These are phyloP conservation scores for Lasiodiplodia hormozganensis DNA, from an alignment of 2,329 filamentous ascomycete genomes.

Conservation along the genomic window DNA sequence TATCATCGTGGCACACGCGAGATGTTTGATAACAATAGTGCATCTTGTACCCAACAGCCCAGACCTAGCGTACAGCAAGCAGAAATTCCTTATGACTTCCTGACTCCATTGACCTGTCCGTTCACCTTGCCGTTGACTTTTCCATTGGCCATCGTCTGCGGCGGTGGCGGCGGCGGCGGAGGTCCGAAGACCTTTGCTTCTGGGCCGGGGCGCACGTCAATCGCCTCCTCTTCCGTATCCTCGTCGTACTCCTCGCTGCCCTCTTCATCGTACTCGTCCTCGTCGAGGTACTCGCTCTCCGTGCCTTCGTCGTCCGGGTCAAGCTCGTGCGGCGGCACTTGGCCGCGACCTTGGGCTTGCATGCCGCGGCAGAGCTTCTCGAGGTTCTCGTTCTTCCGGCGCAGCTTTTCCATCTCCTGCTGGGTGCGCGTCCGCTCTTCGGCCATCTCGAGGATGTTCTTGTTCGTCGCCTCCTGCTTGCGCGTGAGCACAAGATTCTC, in stretches of 20 bases:
- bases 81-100: conserved; percentile 26
- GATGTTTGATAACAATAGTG: not conserved
- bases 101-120: conserved; percentile 47
- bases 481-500: conserved; percentile 91
- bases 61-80: conserved; percentile 27
- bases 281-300: conserved; percentile 51
- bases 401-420: conserved; percentile 78
- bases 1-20: not conserved
- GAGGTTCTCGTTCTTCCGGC: conserved; percentile 87
- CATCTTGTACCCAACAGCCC: conserved; percentile 18
- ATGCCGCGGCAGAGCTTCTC: conserved; percentile 95
- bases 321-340: conserved; percentile 60
- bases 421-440: conserved; percentile 83
- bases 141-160: conserved; percentile 41
- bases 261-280: conserved; percentile 52
- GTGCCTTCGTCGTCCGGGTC: conserved; percentile 64
- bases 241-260: conserved; percentile 61
- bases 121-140: conserved; percentile 42
- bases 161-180: conserved; percentile 41
- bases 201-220: conserved; percentile 39
- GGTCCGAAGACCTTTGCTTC: conserved; percentile 40
- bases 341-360: conserved; percentile 89
- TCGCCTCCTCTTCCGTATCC: conserved; percentile 63
- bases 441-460: conserved; percentile 96
- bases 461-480: conserved; percentile 91